Base-by-base conservation (phyloP, 108 stramenopile species). In the Nannochloropsis granulata region DNA sequence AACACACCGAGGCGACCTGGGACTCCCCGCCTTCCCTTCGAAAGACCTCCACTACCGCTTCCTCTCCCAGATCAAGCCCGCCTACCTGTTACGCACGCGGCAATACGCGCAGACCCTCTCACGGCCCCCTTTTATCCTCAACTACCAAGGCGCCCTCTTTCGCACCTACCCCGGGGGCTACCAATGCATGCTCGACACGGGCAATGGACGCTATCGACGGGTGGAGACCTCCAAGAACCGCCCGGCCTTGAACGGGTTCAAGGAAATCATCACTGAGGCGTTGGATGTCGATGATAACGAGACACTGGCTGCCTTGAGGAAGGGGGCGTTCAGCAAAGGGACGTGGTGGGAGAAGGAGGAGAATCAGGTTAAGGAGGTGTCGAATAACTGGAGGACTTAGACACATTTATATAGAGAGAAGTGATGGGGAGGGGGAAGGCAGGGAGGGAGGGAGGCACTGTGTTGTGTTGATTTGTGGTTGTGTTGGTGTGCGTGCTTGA, bases 81-180 rank as follows among this genome's bases (percentile, higher is more conserved):
- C 93, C 24, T 97, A 97, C 88, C 94, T 94, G 83, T 87, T 97
- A 78, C 94, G 95, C 23, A 95, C 96, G n/a, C 91, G 95, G 24
- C 94, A 95, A 83, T 97, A 96, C 90, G 92, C 93, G 43, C 56
- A 43, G 24, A 81, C 82, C 44, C 44, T 90, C 21, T 56, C 85
- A 23, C 84, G 90, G 46, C 95, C 95, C 43, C 96, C 96, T 12
- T 97, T 95, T 89, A 90, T 97, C 43, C 85, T 97, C 45, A 97
- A 96, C 84, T 97, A 93, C 90, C 95, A 96, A 84, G 96, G 96
- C 78, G 94, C 94, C 46, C 84, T 96, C 78, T 97, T 97, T 89
- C 93, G 96, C 23, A 88, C 93, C 46, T 97, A 97, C 90, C 96
- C 96, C 16, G 95, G 95, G 13, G 91, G 93, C 34, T 97, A 89